A percentile compares a stretch with the other conserved stretches of the same genome.
Conservation (phyloP, 495 filamentous ascomycete species). For the Chlorociboria aeruginascens region DNA sequence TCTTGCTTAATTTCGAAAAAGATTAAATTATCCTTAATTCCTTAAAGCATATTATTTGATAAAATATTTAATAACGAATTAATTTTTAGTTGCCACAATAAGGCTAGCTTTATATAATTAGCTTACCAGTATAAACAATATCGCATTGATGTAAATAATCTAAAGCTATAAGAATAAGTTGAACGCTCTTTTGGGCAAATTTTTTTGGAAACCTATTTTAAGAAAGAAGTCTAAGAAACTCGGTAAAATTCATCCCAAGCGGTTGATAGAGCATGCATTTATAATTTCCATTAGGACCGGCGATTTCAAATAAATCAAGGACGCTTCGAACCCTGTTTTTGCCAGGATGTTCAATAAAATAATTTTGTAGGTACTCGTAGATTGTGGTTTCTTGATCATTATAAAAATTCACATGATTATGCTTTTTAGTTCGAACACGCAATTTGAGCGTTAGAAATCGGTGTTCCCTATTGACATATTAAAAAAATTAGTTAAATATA, state of each 20-base stretch:
- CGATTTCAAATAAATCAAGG: conserved; percentile 18
- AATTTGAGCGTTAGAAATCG: conserved; percentile 17
- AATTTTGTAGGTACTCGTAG: conserved; percentile 21
- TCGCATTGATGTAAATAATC: conserved; percentile 24
- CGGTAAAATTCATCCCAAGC: conserved; percentile 28
- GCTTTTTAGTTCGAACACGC: conserved; percentile 17
- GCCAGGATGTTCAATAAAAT: conserved; percentile 19
- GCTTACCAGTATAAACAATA: conserved; percentile 22
- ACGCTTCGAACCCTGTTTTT: conserved; percentile 18
- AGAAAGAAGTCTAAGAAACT: conserved; percentile 21
- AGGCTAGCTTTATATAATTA: conserved; percentile 10
- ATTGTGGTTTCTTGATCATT: conserved; percentile 20
- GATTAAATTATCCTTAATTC: conserved; percentile 14
- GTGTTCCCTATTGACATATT: conserved; percentile 15
- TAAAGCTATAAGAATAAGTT: conserved; percentile 23
- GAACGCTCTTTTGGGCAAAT: conserved; percentile 22
- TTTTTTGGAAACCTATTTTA: conserved; percentile 22
- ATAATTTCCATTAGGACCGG: conserved; percentile 18
- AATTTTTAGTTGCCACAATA: conserved; percentile 9
- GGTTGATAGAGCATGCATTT: conserved; percentile 22
- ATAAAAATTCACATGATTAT: conserved; percentile 14
- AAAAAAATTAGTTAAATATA: conserved; percentile 13
- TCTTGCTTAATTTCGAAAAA: conserved; percentile 14
- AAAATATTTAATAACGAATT: conserved; percentile 17
- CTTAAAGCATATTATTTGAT: conserved; percentile 15